phyloP scores from a whole-genome alignment of 345 rosid species.

The Excoecaria agallocha region DNA sequence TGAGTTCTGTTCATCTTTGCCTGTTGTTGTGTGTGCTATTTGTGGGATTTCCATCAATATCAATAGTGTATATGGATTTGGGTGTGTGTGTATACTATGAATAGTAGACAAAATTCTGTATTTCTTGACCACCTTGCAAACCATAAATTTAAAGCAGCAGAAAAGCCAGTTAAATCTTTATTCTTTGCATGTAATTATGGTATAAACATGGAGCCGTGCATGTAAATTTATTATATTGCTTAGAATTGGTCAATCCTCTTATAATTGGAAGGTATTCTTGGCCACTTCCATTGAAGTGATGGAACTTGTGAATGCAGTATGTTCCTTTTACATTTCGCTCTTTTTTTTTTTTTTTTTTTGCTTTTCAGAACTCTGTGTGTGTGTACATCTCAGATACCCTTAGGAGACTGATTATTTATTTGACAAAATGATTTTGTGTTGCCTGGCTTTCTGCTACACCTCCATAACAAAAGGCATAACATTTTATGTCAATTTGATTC shows the following conservation, averaged over 20 bases:
- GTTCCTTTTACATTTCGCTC: not conserved
- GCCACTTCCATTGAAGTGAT: not conserved
- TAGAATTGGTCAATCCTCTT: not conserved
- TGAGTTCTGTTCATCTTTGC: too few species aligned
- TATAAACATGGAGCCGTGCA: not conserved
- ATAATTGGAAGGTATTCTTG: not conserved
- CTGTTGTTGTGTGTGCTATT: too few species aligned
- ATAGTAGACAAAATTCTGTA: not conserved
- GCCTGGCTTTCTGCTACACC: not conserved
- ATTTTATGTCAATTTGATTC: not conserved
- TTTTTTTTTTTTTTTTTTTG: not conserved
- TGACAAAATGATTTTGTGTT: not conserved
- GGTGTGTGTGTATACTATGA: not conserved
- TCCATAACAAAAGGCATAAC: not conserved
- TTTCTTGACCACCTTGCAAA: not conserved
- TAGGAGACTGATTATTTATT: not conserved
- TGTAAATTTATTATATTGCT: not conserved
- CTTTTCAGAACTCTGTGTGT: too few species aligned
- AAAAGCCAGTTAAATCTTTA: not conserved
- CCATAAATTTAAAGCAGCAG: not conserved
- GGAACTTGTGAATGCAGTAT: not conserved
- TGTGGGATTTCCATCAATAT: too few species aligned
- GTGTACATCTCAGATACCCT: not conserved
- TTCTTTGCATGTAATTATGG: not conserved
- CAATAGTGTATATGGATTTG: not conserved